phyloP scores from a whole-genome alignment of 163 green algal species.

The Chlorella variabilis region DNA sequence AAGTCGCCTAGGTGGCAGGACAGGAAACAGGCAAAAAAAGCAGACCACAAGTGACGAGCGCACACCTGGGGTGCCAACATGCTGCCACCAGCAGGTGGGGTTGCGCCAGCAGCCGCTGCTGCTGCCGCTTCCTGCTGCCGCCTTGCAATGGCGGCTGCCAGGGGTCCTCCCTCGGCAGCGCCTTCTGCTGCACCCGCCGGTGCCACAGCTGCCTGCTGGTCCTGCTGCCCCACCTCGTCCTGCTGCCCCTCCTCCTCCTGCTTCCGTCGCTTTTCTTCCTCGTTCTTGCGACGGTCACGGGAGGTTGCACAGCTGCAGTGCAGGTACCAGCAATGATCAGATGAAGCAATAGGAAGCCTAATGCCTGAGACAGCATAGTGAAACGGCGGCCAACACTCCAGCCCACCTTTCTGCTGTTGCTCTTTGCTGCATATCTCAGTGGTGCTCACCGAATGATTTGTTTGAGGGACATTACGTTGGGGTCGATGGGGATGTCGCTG shows the following conservation, averaged over 20 bases:
- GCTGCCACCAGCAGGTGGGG: neutral
- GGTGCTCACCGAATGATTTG: slow-evolving; percentile 36
- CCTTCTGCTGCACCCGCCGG: neutral
- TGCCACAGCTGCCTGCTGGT: neutral
- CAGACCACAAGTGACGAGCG: too few species aligned
- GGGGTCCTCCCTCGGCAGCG: neutral
- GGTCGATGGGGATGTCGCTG: slow-evolving; percentile 19
- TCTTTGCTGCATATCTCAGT: too few species aligned
- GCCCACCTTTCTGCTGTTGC: neutral
- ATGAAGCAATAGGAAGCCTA: neutral
- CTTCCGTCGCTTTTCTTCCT: slow-evolving; percentile 19
- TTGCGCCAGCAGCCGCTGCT: neutral
- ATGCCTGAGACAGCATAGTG: neutral
- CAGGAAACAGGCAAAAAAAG: neutral
- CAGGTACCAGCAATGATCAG: neutral
- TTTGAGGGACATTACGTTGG: slow-evolving; percentile 23
- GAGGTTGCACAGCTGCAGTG: slow-evolving; percentile 12
- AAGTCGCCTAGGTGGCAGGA: too few species aligned
- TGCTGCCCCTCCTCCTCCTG: neutral
- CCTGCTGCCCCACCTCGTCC: neutral
- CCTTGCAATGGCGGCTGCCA: neutral
- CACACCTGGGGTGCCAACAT: slow-evolving; percentile 16
- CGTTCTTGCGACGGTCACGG: slow-evolving; percentile 18
- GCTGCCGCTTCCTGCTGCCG: neutral
- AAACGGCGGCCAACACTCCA: neutral